Conservation (phyloP, 345 rosid species). For the Capsella bursapastoris region DNA sequence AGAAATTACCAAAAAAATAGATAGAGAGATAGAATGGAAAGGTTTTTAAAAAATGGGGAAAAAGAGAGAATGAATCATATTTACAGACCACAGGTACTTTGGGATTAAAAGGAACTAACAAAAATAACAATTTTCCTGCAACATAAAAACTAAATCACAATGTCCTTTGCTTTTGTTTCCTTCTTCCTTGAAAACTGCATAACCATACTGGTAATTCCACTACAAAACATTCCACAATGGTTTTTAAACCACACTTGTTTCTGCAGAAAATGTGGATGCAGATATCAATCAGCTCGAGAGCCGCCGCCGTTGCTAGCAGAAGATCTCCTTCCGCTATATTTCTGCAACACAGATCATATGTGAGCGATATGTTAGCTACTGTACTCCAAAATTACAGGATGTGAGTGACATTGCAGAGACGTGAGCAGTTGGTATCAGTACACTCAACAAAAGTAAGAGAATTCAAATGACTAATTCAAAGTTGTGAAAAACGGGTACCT, state of each 20-base stretch:
- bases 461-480: neutral
- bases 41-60: too few species aligned
- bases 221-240: slow-evolving; percentile 32
- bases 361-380: neutral
- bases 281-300: slow-evolving; percentile 49
- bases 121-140: slow-evolving; percentile 27
- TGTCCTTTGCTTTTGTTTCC: neutral
- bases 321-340: slow-evolving; percentile 56
- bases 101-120: slow-evolving; percentile 20
- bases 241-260: neutral
- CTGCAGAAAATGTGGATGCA: neutral
- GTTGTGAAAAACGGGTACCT: slow-evolving; percentile 45
- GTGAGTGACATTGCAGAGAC: neutral
- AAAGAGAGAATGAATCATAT: too few species aligned
- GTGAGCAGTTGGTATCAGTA: neutral
- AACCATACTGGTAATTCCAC: neutral
- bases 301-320: slow-evolving; percentile 53
- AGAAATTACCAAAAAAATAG: too few species aligned
- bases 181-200: neutral
- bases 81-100: neutral
- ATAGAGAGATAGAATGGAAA: too few species aligned
- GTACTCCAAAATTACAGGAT: neutral
- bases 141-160: slow-evolving; percentile 18
- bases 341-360: slow-evolving; percentile 42
- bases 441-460: neutral